Percentiles rank a stretch among this genome's conserved stretches.
Evolutionary conservation across 2,329 filamentous ascomycete species (phyloP).

Genomic region (Pseudogymnoascus sp.): DNA sequence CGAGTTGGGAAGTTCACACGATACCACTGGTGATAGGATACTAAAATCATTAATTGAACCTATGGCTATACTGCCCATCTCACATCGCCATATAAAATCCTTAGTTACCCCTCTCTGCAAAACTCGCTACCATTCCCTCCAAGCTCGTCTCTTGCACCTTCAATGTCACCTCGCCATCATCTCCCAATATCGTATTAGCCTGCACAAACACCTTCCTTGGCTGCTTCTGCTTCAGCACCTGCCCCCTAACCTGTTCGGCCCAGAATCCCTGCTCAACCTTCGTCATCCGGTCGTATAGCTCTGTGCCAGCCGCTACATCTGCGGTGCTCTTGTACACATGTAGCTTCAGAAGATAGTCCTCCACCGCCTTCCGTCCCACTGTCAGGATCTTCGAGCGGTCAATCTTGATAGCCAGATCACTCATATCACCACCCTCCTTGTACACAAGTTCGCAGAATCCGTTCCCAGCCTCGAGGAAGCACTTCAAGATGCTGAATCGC

Average conservation of each 20-base stretch:
- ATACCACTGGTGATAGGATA: background rate
- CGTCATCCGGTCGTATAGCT: conserved; percentile 78
- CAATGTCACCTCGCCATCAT: conserved; percentile 62
- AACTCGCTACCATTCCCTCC: conserved; percentile 78
- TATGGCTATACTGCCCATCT: background rate
- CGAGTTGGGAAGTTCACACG: background rate
- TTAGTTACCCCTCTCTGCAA: conserved; percentile 47
- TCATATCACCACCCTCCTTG: conserved; percentile 57
- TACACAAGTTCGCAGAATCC: conserved; percentile 80
- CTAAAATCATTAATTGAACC: background rate
- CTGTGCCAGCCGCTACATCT: conserved; percentile 68
- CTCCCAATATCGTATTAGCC: conserved; percentile 73
- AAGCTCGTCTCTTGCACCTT: conserved; percentile 80
- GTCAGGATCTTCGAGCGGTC: conserved; percentile 82
- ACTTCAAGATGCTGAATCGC: conserved; percentile 78
- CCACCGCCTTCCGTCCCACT: conserved; percentile 72
- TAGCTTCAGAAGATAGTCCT: conserved; percentile 79
- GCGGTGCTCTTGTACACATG: conserved; percentile 90
- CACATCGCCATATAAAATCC: background rate
- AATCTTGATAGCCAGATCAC: conserved; percentile 72
- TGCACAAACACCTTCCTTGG: conserved; percentile 91
- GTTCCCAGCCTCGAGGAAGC: conserved; percentile 76
- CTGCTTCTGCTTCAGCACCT: conserved; percentile 69
- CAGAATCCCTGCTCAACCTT: conserved; percentile 75
- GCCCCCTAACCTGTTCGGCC: conserved; percentile 68